Evolutionary conservation across 768 basidiomycete species (phyloP).

Genomic region (Psilocybe cyanescens): DNA sequence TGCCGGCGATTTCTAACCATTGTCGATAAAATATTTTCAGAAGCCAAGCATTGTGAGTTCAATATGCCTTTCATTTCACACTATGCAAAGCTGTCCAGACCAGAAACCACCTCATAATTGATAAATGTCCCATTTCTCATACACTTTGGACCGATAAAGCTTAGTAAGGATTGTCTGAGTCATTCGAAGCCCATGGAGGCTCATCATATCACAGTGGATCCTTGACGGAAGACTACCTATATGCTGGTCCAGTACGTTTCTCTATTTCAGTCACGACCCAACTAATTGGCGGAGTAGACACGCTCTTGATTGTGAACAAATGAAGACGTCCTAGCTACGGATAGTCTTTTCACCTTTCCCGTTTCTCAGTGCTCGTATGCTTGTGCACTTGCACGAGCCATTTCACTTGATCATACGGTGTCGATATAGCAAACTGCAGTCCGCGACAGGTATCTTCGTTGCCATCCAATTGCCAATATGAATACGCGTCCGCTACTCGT

Average conservation of each 20-base stretch:
- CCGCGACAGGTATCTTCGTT: background rate
- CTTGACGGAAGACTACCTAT: background rate
- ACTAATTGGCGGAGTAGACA: slow-evolving; percentile 2
- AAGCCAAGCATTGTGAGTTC: too few relatives aligned
- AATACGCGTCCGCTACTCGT: background rate
- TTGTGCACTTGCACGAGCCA: too few relatives aligned
- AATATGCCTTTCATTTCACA: too few relatives aligned
- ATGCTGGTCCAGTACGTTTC: background rate
- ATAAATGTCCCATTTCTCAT: too few relatives aligned
- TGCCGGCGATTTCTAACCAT: too few relatives aligned
- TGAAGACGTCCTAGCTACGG: background rate
- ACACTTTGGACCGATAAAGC: too few relatives aligned
- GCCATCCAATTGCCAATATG: background rate
- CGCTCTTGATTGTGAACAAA: background rate
- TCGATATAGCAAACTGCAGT: background rate
- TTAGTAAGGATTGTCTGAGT: background rate
- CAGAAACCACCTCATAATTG: too few relatives aligned
- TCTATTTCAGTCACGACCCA: background rate
- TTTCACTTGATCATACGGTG: background rate
- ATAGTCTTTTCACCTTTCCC: background rate
- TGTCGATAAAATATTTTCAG: too few relatives aligned
- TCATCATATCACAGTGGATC: background rate
- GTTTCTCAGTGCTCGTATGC: background rate
- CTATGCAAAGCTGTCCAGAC: too few relatives aligned
- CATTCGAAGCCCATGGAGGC: too few relatives aligned